These are phyloP conservation scores for Pneumocystis canis DNA, from an alignment of 1,139 yeast species.

Conservation along the genomic window DNA sequence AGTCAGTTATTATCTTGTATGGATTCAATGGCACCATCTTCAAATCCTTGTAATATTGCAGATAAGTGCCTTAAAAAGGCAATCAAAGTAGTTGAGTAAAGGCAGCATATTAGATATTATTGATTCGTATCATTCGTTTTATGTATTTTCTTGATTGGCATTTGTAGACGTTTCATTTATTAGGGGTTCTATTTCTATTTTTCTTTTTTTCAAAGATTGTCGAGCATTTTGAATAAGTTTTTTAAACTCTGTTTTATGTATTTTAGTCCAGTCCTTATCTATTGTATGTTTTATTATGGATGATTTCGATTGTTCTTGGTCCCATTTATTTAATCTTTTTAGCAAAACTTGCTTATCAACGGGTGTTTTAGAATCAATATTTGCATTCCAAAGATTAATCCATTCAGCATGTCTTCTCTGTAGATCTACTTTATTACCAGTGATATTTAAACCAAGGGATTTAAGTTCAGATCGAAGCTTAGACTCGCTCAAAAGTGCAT, in stretches of 20 bases:
- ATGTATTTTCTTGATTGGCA: too few relatives aligned
- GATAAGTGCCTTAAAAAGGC: not conserved
- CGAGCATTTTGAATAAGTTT: slow-evolving; percentile 39
- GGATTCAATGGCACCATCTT: not conserved
- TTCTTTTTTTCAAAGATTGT: slow-evolving; percentile 1
- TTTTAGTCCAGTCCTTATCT: slow-evolving; percentile 36
- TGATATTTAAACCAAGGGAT: slow-evolving; percentile 40
- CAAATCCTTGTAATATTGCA: not conserved
- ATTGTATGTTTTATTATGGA: slow-evolving; percentile 22
- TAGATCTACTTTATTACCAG: slow-evolving; percentile 49
- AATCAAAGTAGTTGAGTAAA: not conserved
- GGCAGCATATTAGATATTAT: not conserved
- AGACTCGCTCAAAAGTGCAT: slow-evolving; percentile 42
- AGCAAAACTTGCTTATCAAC: slow-evolving; percentile 40
- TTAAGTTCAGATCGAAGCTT: slow-evolving; percentile 49
- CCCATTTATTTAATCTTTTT: slow-evolving; percentile 56
- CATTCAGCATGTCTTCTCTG: slow-evolving; percentile 67
- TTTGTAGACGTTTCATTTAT: not conserved
- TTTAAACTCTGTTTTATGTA: slow-evolving; percentile 39
- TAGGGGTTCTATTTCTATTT: not conserved
- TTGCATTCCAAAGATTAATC: slow-evolving; percentile 67
- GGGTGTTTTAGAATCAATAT: slow-evolving; percentile 63
- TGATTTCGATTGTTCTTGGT: slow-evolving; percentile 23
- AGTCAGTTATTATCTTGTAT: not conserved
- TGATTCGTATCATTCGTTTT: not conserved